Base-by-base conservation (phyloP, 2,329 filamentous ascomycete species). In the Pestalotiopsis sp. region DNA sequence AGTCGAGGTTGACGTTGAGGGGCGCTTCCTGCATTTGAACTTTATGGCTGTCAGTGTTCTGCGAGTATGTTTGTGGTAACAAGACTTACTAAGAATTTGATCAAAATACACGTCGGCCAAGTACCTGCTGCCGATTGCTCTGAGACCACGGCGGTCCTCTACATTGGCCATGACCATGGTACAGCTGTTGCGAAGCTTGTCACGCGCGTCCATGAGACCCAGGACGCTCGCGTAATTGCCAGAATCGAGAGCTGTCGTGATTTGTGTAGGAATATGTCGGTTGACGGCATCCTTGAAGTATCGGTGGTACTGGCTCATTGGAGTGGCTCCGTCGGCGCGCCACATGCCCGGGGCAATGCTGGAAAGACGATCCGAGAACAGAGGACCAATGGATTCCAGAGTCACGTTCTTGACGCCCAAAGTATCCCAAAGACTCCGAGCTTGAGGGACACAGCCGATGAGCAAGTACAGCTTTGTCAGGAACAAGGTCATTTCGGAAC, bases 381-480 rank as follows among this genome's bases (percentile, higher is more conserved):
- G 77, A 0, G 86, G 84, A 2, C 81, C 86, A 0, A 90, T 80
- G 0, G 86, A 85, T 70, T 89, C 87, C n/a, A 87, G 83, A 36
- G 89, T 86, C 0, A 85, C 86, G 25, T 87, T 83, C 76, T 90
- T 90, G 2, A 90, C 83, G 3, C 83, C 85, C 11, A 89, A 80
- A 0, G 80, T 80, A 12, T 81, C 78, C 86, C 87, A 89, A 2
- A 87, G 76, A 41, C 83, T 76, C 27, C 83, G 78, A 0, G 85
- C 85, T 20, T 81, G 80, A 1, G 84, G 80, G 0, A 81, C 81
- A 13, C 84, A 86, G 7, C 87, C 87, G 6, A 89, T 77, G 3
- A 84, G 76, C 11, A 88, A 77, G 65, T 87, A 86, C 2, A 89
- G 74, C 67, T 86, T 85, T 1, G 86, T 80, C 0, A 90, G 79